phyloP scores from a whole-genome alignment of 345 rosid genomes.

The Angophora floribunda region DNA sequence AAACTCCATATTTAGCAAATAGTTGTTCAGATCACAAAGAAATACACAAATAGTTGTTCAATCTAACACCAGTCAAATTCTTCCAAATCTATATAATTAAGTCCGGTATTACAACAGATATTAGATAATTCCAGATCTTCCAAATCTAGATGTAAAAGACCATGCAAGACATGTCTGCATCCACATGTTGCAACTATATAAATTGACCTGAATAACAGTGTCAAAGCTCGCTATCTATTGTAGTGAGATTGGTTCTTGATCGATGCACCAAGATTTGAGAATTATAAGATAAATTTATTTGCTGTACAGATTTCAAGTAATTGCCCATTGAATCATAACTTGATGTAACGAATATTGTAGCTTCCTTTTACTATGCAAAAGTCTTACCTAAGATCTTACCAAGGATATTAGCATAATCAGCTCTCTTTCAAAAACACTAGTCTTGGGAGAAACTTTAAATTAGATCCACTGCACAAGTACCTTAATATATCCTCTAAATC shows the following conservation, averaged over 20 bases:
- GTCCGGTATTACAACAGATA: background rate
- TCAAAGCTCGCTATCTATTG: background rate
- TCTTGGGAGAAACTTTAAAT: background rate
- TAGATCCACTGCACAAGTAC: background rate
- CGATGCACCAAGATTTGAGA: background rate
- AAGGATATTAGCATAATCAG: background rate
- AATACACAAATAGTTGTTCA: background rate
- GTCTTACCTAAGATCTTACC: background rate
- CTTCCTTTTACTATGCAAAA: background rate
- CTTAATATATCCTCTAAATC: background rate
- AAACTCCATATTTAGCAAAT: background rate
- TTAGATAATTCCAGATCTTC: too few species aligned
- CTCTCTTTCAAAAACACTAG: background rate
- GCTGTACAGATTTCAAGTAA: background rate
- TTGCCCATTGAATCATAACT: background rate
- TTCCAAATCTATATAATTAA: background rate
- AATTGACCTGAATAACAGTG: background rate
- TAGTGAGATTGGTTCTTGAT: background rate
- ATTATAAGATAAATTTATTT: background rate
- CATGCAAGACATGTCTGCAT: background rate
- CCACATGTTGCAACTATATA: background rate
- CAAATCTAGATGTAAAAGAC: background rate
- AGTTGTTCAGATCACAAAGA: too few species aligned
- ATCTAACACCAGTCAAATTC: background rate
- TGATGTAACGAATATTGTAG: background rate